Percentiles rank a stretch among this genome's conserved stretches.
These are phyloP conservation scores for Thermochaetoides dissita DNA, from an alignment of 2,329 filamentous ascomycete genomes.

Conservation along the genomic window DNA sequence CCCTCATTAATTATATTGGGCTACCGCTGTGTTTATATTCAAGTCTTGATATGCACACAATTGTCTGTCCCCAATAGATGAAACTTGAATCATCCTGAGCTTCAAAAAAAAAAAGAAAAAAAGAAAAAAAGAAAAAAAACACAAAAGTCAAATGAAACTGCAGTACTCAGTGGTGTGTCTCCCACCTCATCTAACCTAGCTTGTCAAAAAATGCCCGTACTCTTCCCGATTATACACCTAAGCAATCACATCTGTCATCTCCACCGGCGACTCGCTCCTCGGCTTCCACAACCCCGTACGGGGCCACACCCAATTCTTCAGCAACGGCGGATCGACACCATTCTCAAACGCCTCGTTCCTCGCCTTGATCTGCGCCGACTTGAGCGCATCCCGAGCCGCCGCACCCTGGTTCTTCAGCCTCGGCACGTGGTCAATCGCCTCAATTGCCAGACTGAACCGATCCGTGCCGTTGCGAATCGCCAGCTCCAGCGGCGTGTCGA, in stretches of 20 bases:
- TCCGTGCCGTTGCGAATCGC: constrained; percentile 67
- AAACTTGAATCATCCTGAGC: too few species aligned
- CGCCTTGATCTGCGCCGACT: constrained; percentile 50
- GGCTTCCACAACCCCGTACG: constrained; percentile 14
- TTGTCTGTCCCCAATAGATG: too few species aligned
- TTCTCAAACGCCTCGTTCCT: constrained; percentile 53
- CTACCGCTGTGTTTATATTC: too few species aligned
- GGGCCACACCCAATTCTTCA: constrained; percentile 55
- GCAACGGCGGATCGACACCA: constrained; percentile 53
- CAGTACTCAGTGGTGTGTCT: neutral
- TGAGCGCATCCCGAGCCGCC: constrained; percentile 46
- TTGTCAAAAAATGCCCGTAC: too few species aligned
- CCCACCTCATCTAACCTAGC: too few species aligned
- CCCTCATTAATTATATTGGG: too few species aligned
- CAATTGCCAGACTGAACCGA: constrained; percentile 62
- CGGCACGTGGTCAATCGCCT: constrained; percentile 56
- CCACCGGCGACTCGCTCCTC: neutral
- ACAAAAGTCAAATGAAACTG: constrained; percentile 6
- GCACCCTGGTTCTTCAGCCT: constrained; percentile 49
- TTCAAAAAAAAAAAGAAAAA: constrained; percentile 1
- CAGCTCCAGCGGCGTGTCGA: constrained; percentile 66
- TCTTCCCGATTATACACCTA: too few species aligned
- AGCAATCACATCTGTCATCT: too few species aligned
- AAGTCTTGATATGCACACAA: too few species aligned
- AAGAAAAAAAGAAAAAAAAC: constrained; percentile 1